These are phyloP conservation scores for Solanum aculeatissimum DNA, from an alignment of 305 asterid species.

Conservation along the genomic window DNA sequence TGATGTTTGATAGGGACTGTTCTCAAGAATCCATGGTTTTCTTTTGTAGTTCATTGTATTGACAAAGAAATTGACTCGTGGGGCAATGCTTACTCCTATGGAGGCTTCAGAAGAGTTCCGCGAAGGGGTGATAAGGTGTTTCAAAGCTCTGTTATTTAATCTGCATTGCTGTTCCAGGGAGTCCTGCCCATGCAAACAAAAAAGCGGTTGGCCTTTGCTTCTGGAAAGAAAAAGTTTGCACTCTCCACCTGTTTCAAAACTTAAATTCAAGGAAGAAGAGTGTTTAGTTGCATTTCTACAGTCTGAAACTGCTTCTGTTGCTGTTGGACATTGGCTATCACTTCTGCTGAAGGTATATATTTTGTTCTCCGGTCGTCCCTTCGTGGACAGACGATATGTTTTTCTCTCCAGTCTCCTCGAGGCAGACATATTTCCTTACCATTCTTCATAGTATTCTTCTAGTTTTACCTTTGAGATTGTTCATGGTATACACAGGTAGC, in stretches of 20 bases:
- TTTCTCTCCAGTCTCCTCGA: constrained; percentile 1
- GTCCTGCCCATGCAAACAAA: constrained; percentile 62
- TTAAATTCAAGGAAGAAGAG: constrained; percentile 25
- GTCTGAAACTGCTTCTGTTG: constrained; percentile 85
- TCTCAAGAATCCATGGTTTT: background rate
- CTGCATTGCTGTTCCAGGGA: constrained; percentile 51
- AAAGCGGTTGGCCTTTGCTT: constrained; percentile 34
- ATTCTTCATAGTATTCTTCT: background rate
- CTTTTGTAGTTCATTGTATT: constrained; percentile 59
- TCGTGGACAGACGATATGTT: background rate
- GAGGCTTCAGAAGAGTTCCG: constrained; percentile 98
- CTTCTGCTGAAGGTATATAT: constrained; percentile 79
- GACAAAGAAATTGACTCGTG: constrained; percentile 68
- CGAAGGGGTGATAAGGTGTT: constrained; percentile 76
- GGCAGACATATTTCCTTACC: background rate
- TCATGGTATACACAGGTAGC: constrained; percentile 63
- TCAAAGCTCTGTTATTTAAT: constrained; percentile 61
- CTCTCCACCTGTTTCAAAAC: constrained; percentile 16
- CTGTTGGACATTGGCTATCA: constrained; percentile 97
- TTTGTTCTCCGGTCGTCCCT: constrained; percentile 1
- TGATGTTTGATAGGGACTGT: background rate
- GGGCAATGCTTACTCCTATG: constrained; percentile 71
- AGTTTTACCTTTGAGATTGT: constrained; percentile 8
- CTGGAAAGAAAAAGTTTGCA: constrained; percentile 24
- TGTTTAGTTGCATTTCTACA: constrained; percentile 79